Evolutionary conservation across 768 basidiomycete species (phyloP).

Genomic region (Hygrophorus pudorinus): DNA sequence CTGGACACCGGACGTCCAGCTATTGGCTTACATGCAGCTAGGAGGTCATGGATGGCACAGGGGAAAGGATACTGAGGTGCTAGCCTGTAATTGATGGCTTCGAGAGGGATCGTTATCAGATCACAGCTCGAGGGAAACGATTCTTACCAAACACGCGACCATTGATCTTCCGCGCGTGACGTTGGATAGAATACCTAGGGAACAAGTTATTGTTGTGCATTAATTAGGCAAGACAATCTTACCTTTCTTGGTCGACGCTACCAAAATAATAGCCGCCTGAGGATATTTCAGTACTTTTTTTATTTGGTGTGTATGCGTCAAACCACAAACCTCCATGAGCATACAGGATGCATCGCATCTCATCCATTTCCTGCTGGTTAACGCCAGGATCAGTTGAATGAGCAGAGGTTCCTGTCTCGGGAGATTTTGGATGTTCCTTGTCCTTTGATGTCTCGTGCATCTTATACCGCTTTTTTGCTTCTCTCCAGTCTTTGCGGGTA

Average conservation of each 20-base stretch:
- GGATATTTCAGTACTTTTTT: slow-evolving; percentile 10
- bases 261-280: slow-evolving; percentile 80
- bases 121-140: background rate
- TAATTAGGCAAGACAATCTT: background rate
- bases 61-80: slow-evolving; percentile 98
- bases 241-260: slow-evolving; percentile 71
- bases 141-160: slow-evolving; percentile 73
- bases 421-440: slow-evolving; percentile 9
- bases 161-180: slow-evolving; percentile 85
- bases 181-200: slow-evolving; percentile 60
- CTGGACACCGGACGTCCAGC: background rate
- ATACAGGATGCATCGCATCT: slow-evolving; percentile 78
- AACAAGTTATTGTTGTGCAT: slow-evolving; percentile 1
- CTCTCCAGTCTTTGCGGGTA: slow-evolving; percentile 74
- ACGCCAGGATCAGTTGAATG: slow-evolving; percentile 21
- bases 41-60: slow-evolving; percentile 78
- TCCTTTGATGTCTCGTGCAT: slow-evolving; percentile 28
- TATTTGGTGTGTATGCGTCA: background rate
- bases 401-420: slow-evolving; percentile 13
- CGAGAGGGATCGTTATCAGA: slow-evolving; percentile 10
- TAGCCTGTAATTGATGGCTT: slow-evolving; percentile 76
- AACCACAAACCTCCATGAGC: slow-evolving; percentile 57
- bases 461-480: slow-evolving; percentile 50
- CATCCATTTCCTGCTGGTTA: slow-evolving; percentile 68
- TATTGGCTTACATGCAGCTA: slow-evolving; percentile 66